Percentiles rank a stretch among this genome's conserved stretches.
Evolutionary conservation across 176 grass and related monocot genomes (phyloP).

Genomic region (Tillandsia leiboldiana): DNA sequence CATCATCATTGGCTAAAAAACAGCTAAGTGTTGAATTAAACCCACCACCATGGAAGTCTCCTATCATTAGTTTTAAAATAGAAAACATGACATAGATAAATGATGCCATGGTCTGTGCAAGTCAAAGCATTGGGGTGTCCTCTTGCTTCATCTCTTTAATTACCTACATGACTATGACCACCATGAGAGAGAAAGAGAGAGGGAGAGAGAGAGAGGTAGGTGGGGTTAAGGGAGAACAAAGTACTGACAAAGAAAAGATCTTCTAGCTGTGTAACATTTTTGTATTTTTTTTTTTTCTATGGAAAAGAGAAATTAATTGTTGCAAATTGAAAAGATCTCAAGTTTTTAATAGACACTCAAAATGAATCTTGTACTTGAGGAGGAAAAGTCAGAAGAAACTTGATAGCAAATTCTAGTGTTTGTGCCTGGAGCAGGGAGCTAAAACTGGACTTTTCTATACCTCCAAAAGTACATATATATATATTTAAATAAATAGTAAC

Average conservation of each 20-base stretch:
- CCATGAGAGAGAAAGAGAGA: conserved; percentile 7
- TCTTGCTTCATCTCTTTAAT: conserved; percentile 17
- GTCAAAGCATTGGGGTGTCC: conserved; percentile 32
- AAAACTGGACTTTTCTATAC: too few species aligned
- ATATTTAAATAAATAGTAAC: too few species aligned
- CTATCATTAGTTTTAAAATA: conserved; percentile 14
- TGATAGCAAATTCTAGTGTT: too few species aligned
- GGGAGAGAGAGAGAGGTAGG: background rate
- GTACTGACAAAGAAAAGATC: background rate
- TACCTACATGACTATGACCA: conserved; percentile 8
- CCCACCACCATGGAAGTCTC: conserved; percentile 27
- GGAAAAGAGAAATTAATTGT: background rate
- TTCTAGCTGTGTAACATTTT: background rate
- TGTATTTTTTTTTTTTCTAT: background rate
- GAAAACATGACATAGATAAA: conserved; percentile 8
- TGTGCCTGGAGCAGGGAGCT: too few species aligned
- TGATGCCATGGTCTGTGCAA: conserved; percentile 36
- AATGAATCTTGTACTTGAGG: too few species aligned
- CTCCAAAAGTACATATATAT: too few species aligned
- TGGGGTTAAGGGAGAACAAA: background rate
- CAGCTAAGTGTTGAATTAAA: conserved; percentile 16
- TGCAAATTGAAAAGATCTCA: background rate
- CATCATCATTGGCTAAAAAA: conserved; percentile 12
- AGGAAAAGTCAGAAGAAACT: too few species aligned
- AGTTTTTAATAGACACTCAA: background rate